Percentiles rank a stretch among this genome's conserved stretches.
Evolutionary conservation across 2,329 filamentous ascomycete genomes (phyloP).

Genomic region (Colletotrichum filicis): DNA sequence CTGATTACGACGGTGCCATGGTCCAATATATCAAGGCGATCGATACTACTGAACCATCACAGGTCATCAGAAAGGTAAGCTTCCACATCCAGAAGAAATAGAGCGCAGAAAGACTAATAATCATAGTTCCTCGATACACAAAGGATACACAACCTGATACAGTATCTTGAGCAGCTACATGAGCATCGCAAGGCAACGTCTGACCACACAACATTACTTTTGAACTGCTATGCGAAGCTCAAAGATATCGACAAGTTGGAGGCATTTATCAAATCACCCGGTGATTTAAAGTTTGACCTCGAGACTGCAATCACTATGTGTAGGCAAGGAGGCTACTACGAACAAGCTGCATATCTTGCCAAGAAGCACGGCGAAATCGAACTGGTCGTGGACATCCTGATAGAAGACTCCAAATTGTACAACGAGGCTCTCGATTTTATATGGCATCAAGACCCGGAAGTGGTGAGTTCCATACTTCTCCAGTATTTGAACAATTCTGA

Average conservation of each 20-base stretch:
- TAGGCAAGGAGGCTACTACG: constrained; percentile 94
- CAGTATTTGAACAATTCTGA: constrained; percentile 42
- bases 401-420: constrained; percentile 95
- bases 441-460: constrained; percentile 83
- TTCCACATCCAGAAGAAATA: neutral
- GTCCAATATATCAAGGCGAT: constrained; percentile 97
- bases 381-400: constrained; percentile 92
- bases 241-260: constrained; percentile 98
- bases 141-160: constrained; percentile 95
- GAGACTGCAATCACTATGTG: constrained; percentile 99
- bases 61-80: constrained; percentile 88
- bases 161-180: constrained; percentile 95
- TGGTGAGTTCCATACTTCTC: constrained; percentile 60
- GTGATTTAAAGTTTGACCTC: constrained; percentile 94
- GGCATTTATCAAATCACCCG: constrained; percentile 94
- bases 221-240: constrained; percentile 98
- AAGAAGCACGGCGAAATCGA: constrained; percentile 95
- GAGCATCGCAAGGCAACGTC: constrained; percentile 93
- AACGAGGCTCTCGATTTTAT: constrained; percentile 91
- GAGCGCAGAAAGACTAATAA: constrained; percentile 40
- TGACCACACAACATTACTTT: constrained; percentile 91
- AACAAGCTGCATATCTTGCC: constrained; percentile 95
- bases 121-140: constrained; percentile 91
- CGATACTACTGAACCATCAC: constrained; percentile 94
- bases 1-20: constrained; percentile 98